These are phyloP conservation scores for Durotheca rogersii DNA, from an alignment of 495 filamentous ascomycete genomes.

Conservation along the genomic window DNA sequence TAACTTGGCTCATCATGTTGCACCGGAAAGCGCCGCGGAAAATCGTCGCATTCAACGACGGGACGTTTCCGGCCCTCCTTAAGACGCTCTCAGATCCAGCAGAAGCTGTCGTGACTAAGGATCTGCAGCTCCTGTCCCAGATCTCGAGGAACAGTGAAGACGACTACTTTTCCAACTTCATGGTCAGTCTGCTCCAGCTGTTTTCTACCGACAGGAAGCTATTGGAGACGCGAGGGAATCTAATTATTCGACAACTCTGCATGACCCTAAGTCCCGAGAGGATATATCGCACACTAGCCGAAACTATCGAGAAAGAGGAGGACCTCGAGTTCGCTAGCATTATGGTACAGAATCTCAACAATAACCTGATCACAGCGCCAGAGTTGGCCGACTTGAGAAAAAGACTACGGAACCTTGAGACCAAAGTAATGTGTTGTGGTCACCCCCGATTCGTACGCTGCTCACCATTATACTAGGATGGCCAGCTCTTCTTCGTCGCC, in stretches of 20 bases:
- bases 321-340: slow-evolving; percentile 98
- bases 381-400: slow-evolving; percentile 90
- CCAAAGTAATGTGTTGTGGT: slow-evolving; percentile 55
- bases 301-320: slow-evolving; percentile 97
- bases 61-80: slow-evolving; percentile 91
- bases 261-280: slow-evolving; percentile 88
- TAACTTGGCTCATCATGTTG: slow-evolving; percentile 97
- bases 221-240: slow-evolving; percentile 87
- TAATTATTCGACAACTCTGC: slow-evolving; percentile 95
- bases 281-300: slow-evolving; percentile 94
- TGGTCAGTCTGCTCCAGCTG: slow-evolving; percentile 93
- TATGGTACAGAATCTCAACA: slow-evolving; percentile 99
- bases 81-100: slow-evolving; percentile 96
- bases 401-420: slow-evolving; percentile 84
- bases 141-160: slow-evolving; percentile 96
- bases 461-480: slow-evolving; percentile 61
- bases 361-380: slow-evolving; percentile 96
- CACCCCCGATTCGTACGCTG: not conserved
- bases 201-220: slow-evolving; percentile 92
- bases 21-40: slow-evolving; percentile 92
- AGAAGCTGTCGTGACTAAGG: slow-evolving; percentile 93
- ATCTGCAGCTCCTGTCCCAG: slow-evolving; percentile 91
- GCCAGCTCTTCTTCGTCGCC: slow-evolving; percentile 90
- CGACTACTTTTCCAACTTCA: slow-evolving; percentile 94
- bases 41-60: slow-evolving; percentile 93